These are phyloP conservation scores for Xylaria sp. DNA, from an alignment of 2,329 filamentous ascomycete species.

Conservation along the genomic window DNA sequence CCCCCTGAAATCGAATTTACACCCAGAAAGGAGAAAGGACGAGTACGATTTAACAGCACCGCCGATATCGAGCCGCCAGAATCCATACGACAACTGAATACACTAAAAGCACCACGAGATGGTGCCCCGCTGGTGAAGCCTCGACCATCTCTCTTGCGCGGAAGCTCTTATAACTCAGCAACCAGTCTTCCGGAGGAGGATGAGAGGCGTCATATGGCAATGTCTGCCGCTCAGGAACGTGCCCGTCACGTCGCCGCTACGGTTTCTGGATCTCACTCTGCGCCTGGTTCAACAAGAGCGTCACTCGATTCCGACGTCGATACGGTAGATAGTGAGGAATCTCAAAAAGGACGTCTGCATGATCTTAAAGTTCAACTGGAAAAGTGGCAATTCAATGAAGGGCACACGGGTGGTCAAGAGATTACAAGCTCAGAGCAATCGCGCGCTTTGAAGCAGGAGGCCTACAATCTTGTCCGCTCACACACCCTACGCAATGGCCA, in stretches of 20 bases:
- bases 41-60: slow-evolving; percentile 61
- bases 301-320: slow-evolving; percentile 54
- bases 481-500: slow-evolving; percentile 50
- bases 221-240: slow-evolving; percentile 56
- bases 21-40: slow-evolving; percentile 55
- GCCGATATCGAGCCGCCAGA: slow-evolving; percentile 50
- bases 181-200: slow-evolving; percentile 47
- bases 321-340: slow-evolving; percentile 44
- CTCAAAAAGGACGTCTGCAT: slow-evolving; percentile 46
- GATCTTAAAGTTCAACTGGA: slow-evolving; percentile 43
- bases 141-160: slow-evolving; percentile 57
- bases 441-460: slow-evolving; percentile 51
- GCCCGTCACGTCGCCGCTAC: slow-evolving; percentile 56
- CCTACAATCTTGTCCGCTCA: slow-evolving; percentile 56
- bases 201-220: slow-evolving; percentile 43
- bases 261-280: slow-evolving; percentile 52
- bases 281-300: slow-evolving; percentile 49
- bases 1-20: slow-evolving; percentile 8
- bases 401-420: slow-evolving; percentile 21
- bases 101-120: slow-evolving; percentile 34
- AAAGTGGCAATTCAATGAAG: slow-evolving; percentile 16
- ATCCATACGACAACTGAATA: slow-evolving; percentile 36
- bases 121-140: slow-evolving; percentile 43
- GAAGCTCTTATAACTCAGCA: slow-evolving; percentile 54
- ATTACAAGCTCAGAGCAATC: slow-evolving; percentile 41